These are phyloP conservation scores for Botrytis medusae DNA, from an alignment of 2,329 filamentous ascomycete species.

Conservation along the genomic window DNA sequence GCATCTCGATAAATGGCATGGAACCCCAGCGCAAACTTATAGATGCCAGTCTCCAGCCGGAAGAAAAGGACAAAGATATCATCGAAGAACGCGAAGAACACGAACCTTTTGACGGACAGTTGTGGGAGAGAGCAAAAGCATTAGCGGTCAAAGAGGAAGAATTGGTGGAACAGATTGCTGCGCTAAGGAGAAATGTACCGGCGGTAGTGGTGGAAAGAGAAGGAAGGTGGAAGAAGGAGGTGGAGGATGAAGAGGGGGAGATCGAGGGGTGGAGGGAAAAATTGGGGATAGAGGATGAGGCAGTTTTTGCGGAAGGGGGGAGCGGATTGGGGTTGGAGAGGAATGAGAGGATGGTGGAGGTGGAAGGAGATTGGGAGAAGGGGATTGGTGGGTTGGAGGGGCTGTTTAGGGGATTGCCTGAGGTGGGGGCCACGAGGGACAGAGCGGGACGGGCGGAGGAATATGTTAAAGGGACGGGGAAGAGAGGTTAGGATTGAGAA, in stretches of 20 bases:
- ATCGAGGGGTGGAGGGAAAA: slow-evolving; percentile 28
- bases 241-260: slow-evolving; percentile 31
- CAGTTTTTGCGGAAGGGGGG: slow-evolving; percentile 24
- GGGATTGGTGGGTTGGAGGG: slow-evolving; percentile 53
- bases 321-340: slow-evolving; percentile 27
- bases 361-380: slow-evolving; percentile 49
- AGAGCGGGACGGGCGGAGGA: slow-evolving; percentile 55
- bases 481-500: background rate
- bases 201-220: slow-evolving; percentile 27
- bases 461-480: slow-evolving; percentile 35
- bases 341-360: slow-evolving; percentile 47
- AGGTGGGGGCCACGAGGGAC: slow-evolving; percentile 64
- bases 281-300: slow-evolving; percentile 24
- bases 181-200: slow-evolving; percentile 36
- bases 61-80: slow-evolving; percentile 23
- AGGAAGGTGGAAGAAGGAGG: slow-evolving; percentile 27
- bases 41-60: slow-evolving; percentile 35
- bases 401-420: slow-evolving; percentile 60
- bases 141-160: slow-evolving; percentile 63
- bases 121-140: slow-evolving; percentile 58
- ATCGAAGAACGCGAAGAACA: slow-evolving; percentile 45
- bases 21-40: slow-evolving; percentile 44
- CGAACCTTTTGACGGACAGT: slow-evolving; percentile 60
- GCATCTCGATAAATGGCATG: slow-evolving; percentile 62
- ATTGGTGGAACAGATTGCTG: slow-evolving; percentile 62